Base-by-base conservation (phyloP, 2,329 filamentous ascomycete species). In the Xylariaceae sp. region DNA sequence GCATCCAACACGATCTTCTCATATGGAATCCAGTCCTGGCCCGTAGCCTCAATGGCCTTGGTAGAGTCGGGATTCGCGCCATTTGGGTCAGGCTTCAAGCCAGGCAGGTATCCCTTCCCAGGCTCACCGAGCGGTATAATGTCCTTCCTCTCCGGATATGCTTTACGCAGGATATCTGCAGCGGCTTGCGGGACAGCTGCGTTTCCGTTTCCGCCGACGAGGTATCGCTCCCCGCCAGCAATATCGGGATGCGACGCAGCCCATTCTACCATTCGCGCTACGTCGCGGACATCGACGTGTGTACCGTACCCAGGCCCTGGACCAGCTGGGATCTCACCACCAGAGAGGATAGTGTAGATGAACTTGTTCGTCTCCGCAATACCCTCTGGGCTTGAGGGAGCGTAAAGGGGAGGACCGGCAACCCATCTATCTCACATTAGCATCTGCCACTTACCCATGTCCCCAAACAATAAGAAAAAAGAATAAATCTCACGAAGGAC, bases 271-370 rank as follows among this genome's bases (percentile, higher is more conserved):
- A 74, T 62, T 7, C 65, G 63, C 2, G 73, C 73, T 1, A 77
- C 74, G 51, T 78, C 74, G 5, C 73, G 66, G 0, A 77, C 72
- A 53, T 78, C 75, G 13, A 78, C 71, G 9, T 63, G 63, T 2
- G 57, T 63, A 0, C 65, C 55, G 5, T 60, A 64, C 12, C 59
- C 56, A 2, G 57, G 34, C 13, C 34, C 56, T 0, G 66, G 57
- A 1, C 66, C 55, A 2, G 65, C 39, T 1, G 59, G 53, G 42
- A 66, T 55, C 1, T 64, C 51, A 1, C 51, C 45, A 17, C 73
- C 72, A 0, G 66, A 62, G 47, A 74, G 66, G 9, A 74, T 57
- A 2, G 66, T 48, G 52, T 58, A 73, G 43, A 75, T 60, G 4
- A 66, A 57, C 12, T 45, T 39, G 22, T 67, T 63, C 0, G 73